Evolutionary conservation across 2,329 filamentous ascomycete species (phyloP).

Genomic region (Paracorniculantispora psalliotae): DNA sequence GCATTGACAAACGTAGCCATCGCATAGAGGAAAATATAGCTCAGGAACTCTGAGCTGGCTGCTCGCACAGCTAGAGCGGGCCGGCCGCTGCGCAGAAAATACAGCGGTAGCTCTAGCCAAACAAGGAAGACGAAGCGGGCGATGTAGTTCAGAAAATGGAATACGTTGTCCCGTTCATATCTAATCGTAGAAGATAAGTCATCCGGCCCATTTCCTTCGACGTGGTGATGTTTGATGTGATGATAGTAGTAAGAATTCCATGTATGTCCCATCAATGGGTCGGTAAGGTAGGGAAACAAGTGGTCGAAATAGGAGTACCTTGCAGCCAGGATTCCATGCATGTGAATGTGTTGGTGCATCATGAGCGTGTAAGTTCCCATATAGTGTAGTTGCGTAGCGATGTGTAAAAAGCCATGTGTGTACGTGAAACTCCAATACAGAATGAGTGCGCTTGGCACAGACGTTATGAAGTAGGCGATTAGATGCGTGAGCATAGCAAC

Average conservation of each 20-base stretch:
- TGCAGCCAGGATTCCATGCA: constrained; percentile 60
- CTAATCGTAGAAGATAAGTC: constrained; percentile 72
- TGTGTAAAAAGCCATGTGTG: constrained; percentile 61
- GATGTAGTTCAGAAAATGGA: constrained; percentile 66
- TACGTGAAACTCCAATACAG: constrained; percentile 64
- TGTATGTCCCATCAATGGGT: constrained; percentile 76
- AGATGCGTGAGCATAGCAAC: constrained; percentile 76
- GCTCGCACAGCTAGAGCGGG: no score
- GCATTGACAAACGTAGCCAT: constrained; percentile 46
- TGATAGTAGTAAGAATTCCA: constrained; percentile 85
- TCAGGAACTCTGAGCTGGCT: constrained; percentile 43
- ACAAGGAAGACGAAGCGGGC: constrained; percentile 68
- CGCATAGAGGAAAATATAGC: constrained; percentile 46
- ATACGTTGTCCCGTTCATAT: constrained; percentile 65
- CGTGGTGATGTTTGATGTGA: constrained; percentile 80
- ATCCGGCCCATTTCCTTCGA: constrained; percentile 73
- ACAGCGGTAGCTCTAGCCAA: constrained; percentile 70
- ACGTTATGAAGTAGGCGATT: constrained; percentile 64
- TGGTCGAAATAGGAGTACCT: constrained; percentile 53
- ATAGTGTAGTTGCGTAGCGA: constrained; percentile 61
- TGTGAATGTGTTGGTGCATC: constrained; percentile 83
- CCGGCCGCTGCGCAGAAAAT: constrained; percentile 59
- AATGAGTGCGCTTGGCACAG: constrained; percentile 61
- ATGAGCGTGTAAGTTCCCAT: constrained; percentile 72
- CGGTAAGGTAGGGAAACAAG: constrained; percentile 66